phyloP scores from a whole-genome alignment of 176 grass and related monocot species.

The Bolboschoenus planiculmis region DNA sequence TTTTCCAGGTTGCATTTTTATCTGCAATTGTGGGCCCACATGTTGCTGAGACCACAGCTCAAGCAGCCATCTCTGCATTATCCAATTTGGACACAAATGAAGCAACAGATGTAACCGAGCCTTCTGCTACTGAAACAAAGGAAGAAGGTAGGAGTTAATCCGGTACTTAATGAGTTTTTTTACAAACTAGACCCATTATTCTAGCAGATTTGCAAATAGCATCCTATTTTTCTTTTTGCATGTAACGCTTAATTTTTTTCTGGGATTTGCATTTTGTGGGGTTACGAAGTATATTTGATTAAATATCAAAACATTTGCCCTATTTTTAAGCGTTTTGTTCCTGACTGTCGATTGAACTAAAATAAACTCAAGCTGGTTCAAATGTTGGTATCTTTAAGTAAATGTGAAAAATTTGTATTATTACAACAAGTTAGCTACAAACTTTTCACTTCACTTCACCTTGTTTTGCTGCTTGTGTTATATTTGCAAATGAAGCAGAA shows the following conservation, averaged over 20 bases:
- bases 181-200: background rate
- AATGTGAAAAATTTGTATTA: background rate
- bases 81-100: constrained; percentile 39
- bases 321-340: background rate
- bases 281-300: background rate
- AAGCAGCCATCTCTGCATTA: constrained; percentile 66
- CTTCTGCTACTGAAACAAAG: constrained; percentile 20
- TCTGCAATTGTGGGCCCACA: constrained; percentile 72
- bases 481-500: background rate
- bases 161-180: background rate
- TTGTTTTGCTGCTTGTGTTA: background rate
- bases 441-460: background rate
- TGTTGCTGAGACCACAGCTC: constrained; percentile 56
- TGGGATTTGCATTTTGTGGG: background rate
- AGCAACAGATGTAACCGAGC: constrained; percentile 20
- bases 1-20: constrained; percentile 82
- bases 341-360: background rate
- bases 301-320: background rate
- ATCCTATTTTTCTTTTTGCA: constrained; percentile 4
- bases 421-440: background rate
- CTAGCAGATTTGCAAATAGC: background rate
- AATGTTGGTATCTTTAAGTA: background rate
- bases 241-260: background rate
- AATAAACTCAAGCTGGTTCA: background rate
- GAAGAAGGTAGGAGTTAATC: constrained; percentile 51